These are phyloP conservation scores for Lodderomyces margitis DNA, from an alignment of 1,139 yeast genomes.

Conservation along the genomic window DNA sequence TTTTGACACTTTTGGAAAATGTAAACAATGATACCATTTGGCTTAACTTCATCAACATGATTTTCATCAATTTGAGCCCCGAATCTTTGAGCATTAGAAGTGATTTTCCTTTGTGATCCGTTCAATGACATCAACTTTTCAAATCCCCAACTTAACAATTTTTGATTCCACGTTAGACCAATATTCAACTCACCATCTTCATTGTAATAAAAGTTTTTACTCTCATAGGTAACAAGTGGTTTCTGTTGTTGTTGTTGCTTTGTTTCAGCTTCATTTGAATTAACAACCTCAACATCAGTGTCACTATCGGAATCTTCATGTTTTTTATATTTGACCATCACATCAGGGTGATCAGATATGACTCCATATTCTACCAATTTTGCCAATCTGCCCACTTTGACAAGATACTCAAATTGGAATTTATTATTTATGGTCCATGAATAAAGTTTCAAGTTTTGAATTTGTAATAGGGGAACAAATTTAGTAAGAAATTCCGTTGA, in stretches of 20 bases:
- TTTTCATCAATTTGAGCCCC: constrained; percentile 27
- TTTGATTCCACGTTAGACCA: constrained; percentile 23
- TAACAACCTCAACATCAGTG: constrained; percentile 1
- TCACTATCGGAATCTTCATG: constrained; percentile 7
- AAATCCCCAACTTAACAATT: constrained; percentile 19
- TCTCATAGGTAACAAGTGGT: constrained; percentile 5
- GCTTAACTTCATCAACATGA: constrained; percentile 16
- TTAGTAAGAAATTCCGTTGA: constrained; percentile 32
- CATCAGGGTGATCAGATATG: constrained; percentile 59
- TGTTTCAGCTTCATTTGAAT: background rate
- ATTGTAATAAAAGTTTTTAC: constrained; percentile 9
- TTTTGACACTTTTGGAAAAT: constrained; percentile 32
- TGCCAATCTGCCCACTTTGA: constrained; percentile 25
- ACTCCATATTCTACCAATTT: constrained; percentile 47
- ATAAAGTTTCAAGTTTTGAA: constrained; percentile 54
- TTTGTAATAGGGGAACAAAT: constrained; percentile 37
- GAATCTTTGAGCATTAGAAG: constrained; percentile 24
- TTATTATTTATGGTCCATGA: constrained; percentile 80
- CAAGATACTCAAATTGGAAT: constrained; percentile 46
- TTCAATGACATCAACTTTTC: constrained; percentile 16
- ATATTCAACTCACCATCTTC: constrained; percentile 19
- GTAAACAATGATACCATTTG: constrained; percentile 20
- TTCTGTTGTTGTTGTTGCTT: too few species aligned
- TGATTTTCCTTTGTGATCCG: constrained; percentile 17
- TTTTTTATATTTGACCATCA: constrained; percentile 25